Evolutionary conservation across 2,329 filamentous ascomycete genomes (phyloP), one percentile per base, ranked within the genome.

Genomic region (Ophiostoma novo-ulmi): DNA sequence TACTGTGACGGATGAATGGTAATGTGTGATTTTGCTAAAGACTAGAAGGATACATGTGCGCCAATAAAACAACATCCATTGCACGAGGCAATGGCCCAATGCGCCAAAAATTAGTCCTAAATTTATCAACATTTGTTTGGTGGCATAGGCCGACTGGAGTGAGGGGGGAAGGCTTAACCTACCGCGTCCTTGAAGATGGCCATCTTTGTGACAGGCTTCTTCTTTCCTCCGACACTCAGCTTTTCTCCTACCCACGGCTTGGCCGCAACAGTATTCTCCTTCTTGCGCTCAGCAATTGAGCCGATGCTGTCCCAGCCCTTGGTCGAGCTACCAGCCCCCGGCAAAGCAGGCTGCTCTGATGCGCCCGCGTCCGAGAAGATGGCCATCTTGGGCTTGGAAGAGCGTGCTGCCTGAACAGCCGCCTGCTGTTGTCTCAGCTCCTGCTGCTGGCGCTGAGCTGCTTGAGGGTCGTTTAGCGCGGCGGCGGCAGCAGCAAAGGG

Each of bases 151-250:
- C 13, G 14, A 26, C 22, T 63, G 64, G 17, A 20, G 10, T 26
- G 63, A 8, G 11, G 22, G 52, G 61, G 31, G 31, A 22, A 7
- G 10, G 20, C 10, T 36, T 70, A 78, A 85, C 93, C 90, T 90
- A 99, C 95, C 91, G 91, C 85, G 85, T 99, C 95, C 84, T 92
- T 94, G 84, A 97, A 99, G 65, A 99, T 87, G 77, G 90, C 84
- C 89, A 99, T 91, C 84, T 97, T 98, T 70, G 89, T 85, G 70
- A 85, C 88, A 63, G 84, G 87, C 81, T 92, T 92, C 82, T 92
- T 95, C 82, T 92, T 95, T 76, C 93, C 94, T 61, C 91, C 93
- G 2, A 88, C 91, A 80, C 94, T 92, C 75, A 99, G 81, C 58
- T 91, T 97, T 82, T 98, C 93, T 36, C 95, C 95, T 13, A 85